phyloP scores from a whole-genome alignment of 2,329 filamentous ascomycete genomes.

The Pseudohalonectria lignicola region DNA sequence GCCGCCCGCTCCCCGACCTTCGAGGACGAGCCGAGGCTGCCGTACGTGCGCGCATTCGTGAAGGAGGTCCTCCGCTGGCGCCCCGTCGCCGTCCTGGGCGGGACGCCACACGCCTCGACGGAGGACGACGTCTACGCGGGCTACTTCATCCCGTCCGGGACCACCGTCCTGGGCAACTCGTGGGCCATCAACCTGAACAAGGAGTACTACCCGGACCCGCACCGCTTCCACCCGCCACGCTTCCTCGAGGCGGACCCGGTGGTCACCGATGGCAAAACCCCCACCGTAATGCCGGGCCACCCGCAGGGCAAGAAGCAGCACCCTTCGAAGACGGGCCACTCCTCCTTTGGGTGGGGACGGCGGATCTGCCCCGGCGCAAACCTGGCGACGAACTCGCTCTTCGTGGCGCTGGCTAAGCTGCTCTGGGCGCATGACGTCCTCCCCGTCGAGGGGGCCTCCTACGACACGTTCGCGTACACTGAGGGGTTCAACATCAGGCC shows the following conservation, averaged over 20 bases:
- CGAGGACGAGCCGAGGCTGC: slow-evolving; percentile 16
- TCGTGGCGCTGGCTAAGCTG: slow-evolving; percentile 21
- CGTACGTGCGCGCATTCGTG: slow-evolving; percentile 19
- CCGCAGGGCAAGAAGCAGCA: slow-evolving; percentile 3
- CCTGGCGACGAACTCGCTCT: slow-evolving; percentile 10
- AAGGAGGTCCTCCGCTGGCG: slow-evolving; percentile 12
- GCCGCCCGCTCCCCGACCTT: slow-evolving; percentile 17
- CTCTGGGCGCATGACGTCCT: slow-evolving; percentile 33
- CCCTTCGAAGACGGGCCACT: slow-evolving; percentile 21
- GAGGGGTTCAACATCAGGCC: slow-evolving; percentile 13
- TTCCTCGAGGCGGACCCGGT: slow-evolving; percentile 7
- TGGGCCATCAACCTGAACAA: slow-evolving; percentile 17
- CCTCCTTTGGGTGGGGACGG: slow-evolving; percentile 32
- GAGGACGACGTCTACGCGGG: slow-evolving; percentile 36
- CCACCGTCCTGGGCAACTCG: slow-evolving; percentile 24
- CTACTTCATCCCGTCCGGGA: slow-evolving; percentile 35
- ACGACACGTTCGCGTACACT: slow-evolving; percentile 12
- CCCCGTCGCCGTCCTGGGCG: background rate
- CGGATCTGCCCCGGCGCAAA: slow-evolving; percentile 20
- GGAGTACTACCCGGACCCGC: slow-evolving; percentile 10
- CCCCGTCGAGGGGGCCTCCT: slow-evolving; percentile 6
- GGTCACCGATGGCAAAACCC: too few species aligned
- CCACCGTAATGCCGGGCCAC: background rate
- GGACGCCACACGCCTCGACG: slow-evolving; percentile 30
- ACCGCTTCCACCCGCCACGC: slow-evolving; percentile 10